Evolutionary conservation across 441 rosid genomes (phyloP), one percentile per base, ranked within the genome.

Genomic region (Rhodomyrtus psidioides): DNA sequence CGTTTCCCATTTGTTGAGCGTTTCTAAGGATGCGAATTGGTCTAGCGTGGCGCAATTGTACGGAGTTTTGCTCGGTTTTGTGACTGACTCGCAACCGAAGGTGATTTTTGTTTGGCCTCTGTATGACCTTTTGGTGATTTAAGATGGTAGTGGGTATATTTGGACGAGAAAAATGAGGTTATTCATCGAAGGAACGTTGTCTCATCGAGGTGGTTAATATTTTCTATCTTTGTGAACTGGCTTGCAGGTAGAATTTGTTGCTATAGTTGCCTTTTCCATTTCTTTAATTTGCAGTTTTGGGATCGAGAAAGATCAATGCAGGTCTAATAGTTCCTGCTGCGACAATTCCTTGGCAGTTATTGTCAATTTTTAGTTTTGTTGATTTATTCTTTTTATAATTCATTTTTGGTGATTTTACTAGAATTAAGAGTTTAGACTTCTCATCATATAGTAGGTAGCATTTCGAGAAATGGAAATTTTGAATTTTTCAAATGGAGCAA

Each of bases 31-130:
- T 26, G 85, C 82, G 34, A 90, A 87, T 83, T 96, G 94, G 93
- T 85, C 85, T 39, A 94, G 93, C 65, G 85, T 89, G 87, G 90
- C 92, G 42, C 93, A 90, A 59, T 86, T 92, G 65, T 94, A 86
- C 86, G 90, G 88, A 42, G 74, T 91, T 49, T 85, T 95, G 84
- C 83, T 93, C 56, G 90, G 91, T 53, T 92, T 88, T 28, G 82
- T 91, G 34, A 91, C 89, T 6, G 95, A 97, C 90, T 93, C 95
- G 4, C 93, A 91, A 39, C 89, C 90, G 2, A 93, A 96, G 95
- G 99, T 94, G 56, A 53, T 9, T 82, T 83, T 28, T 57, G 27
- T 62, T 59, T 19, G 23, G 54, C 6, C 46, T 79, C 26, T 9
- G 83, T 3, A 44, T 79, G 42, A 17, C 49, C 55, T 44, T 23